Base-by-base conservation (phyloP, 176 grass and related monocot species). In the Alloteropsis semialata region DNA sequence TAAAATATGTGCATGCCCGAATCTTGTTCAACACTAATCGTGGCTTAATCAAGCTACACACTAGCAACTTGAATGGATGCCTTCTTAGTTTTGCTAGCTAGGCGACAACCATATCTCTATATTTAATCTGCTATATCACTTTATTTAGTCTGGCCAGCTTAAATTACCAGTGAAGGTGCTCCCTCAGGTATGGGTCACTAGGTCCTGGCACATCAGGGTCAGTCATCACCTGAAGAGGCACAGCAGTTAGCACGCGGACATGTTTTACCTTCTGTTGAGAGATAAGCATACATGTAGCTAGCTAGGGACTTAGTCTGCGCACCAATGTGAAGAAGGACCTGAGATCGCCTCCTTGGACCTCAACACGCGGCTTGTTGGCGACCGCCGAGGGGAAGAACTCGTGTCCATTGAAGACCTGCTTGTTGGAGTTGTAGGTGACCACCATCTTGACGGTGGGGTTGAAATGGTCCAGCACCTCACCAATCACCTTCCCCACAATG, bases 271-370 rank as follows among this genome's bases (percentile, higher is more conserved):
- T 62, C 16, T 25, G 4, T 69, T 59, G 66, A 67, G 36, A 33
- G 8, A 32, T 32, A 21, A 33, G 34, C 14, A 50, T 16, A 13
- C 3, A 36, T 63, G 16, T 12, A 53, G 8, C 0, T 44, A 60
- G 18, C 25, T 55, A 44, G 50, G 30, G 13, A 65, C 45, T 5
- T 10, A 54, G 30, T 19, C 56, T 84, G 30, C 65, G 66, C 83
- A 96, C 94, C 84, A 97, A 88, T 69, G 91, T 97, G 89, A 97
- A 97, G 75, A 94, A 84, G 60, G 91, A 89, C 69, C 91, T 91
- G 74, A 97, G 74, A 14, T 97, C 94, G 5, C 86, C 89, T 12
- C 89, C 89, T 78, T 89, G 91, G 83, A 97, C 91, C 84, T 97
- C 89, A 42, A 92, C 89, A 55, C 81, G 88, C n/a, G 94, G 94